phyloP scores from a whole-genome alignment of 2,329 filamentous ascomycete species.

The Gaeumannomyces tritici region DNA sequence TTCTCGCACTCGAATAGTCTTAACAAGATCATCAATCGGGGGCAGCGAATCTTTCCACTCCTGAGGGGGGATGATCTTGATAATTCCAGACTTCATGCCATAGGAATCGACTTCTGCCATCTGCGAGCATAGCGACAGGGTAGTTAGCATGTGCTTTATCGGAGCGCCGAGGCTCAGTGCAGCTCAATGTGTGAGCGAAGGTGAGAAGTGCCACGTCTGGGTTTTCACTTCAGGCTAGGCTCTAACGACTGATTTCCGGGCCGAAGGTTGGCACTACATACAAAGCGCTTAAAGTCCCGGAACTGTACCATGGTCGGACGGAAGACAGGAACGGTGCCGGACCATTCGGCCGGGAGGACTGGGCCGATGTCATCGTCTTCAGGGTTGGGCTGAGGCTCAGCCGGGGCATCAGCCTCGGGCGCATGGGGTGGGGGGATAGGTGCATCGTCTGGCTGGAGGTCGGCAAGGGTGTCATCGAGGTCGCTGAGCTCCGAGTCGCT shows the following conservation, averaged over 20 bases:
- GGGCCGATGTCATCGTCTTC: constrained; percentile 54
- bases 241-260: not conserved
- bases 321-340: constrained; percentile 86
- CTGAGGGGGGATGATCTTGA: constrained; percentile 86
- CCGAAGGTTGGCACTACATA: constrained; percentile 24
- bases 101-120: constrained; percentile 82
- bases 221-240: not conserved
- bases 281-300: constrained; percentile 83
- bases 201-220: not conserved
- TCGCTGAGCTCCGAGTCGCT: constrained; percentile 60
- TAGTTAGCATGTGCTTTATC: not conserved
- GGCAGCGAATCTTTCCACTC: constrained; percentile 86
- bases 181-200: not conserved
- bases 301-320: constrained; percentile 94
- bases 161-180: not conserved
- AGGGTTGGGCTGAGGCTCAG: constrained; percentile 13
- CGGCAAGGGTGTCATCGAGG: constrained; percentile 44
- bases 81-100: constrained; percentile 94
- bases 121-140: constrained; percentile 22
- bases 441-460: constrained; percentile 14
- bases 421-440: constrained; percentile 8
- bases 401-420: constrained; percentile 3
- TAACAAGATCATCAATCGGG: constrained; percentile 73
- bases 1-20: constrained; percentile 87
- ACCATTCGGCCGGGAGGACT: constrained; percentile 79